Evolutionary conservation across 2,329 filamentous ascomycete genomes (phyloP).

Genomic region (Sporothrix euskadiensis): DNA sequence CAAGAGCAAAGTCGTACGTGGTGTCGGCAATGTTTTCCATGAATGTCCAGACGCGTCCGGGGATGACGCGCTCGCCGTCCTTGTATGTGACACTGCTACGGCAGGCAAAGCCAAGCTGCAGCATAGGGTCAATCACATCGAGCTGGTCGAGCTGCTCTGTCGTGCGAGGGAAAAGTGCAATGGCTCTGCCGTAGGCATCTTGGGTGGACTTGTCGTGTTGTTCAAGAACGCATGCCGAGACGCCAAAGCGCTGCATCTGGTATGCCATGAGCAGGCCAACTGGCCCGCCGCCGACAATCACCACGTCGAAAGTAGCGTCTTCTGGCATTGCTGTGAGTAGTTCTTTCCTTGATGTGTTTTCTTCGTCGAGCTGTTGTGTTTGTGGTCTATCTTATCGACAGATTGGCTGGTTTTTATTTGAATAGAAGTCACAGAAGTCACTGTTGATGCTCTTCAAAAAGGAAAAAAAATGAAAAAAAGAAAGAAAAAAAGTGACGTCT

Average conservation of each 20-base stretch:
- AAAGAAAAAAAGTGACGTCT: background rate
- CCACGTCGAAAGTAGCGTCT: constrained; percentile 35
- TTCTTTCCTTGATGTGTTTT: background rate
- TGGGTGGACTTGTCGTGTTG: constrained; percentile 51
- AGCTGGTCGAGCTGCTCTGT: constrained; percentile 56
- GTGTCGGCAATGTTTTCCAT: constrained; percentile 56
- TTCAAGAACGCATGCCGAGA: constrained; percentile 51
- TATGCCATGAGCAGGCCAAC: constrained; percentile 49
- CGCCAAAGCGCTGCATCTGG: constrained; percentile 46
- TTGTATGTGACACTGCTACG: constrained; percentile 53
- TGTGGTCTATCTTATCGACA: background rate
- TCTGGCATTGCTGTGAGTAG: background rate
- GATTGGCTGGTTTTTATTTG: background rate
- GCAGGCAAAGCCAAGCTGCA: constrained; percentile 55
- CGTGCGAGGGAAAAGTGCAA: constrained; percentile 54
- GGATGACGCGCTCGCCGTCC: constrained; percentile 45
- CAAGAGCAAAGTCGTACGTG: constrained; percentile 53
- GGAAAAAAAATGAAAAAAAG: too few relatives aligned
- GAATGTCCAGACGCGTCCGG: constrained; percentile 52
- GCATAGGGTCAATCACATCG: constrained; percentile 50
- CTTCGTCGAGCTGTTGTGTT: background rate
- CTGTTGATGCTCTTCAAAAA: background rate
- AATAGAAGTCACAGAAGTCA: background rate
- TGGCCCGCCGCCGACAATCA: constrained; percentile 49
- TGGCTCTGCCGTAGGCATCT: constrained; percentile 55